These are phyloP conservation scores for Opeltia flavorubescens DNA, from an alignment of 495 filamentous ascomycete genomes.

Conservation along the genomic window DNA sequence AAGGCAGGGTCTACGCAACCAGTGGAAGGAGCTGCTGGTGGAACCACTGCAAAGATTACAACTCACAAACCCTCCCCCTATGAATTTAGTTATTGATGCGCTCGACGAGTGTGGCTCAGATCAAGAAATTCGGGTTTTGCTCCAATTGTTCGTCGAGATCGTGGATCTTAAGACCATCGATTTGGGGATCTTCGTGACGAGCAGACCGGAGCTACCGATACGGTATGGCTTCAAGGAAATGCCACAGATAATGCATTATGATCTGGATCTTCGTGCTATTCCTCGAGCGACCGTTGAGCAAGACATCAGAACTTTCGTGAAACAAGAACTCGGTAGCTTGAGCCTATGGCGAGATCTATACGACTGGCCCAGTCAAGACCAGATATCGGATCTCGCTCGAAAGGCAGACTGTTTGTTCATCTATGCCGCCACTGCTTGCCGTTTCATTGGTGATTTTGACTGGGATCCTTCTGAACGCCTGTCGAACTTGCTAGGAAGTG, in stretches of 20 bases:
- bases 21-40: conserved; percentile 36
- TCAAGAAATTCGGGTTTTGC: conserved; percentile 23
- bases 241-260: conserved; percentile 11
- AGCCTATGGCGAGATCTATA: conserved; percentile 4
- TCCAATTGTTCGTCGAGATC: conserved; percentile 21
- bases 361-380: conserved; percentile 27
- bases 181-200: conserved; percentile 25
- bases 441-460: conserved; percentile 16
- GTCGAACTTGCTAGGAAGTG: not conserved
- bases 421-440: conserved; percentile 28
- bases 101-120: conserved; percentile 37
- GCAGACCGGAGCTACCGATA: conserved; percentile 33
- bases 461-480: conserved; percentile 2
- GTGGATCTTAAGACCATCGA: conserved; percentile 7
- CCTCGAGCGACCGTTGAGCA: conserved; percentile 8
- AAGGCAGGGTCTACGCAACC: conserved; percentile 25
- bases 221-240: conserved; percentile 19
- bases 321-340: conserved; percentile 17
- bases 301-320: conserved; percentile 20
- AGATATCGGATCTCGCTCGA: conserved; percentile 19
- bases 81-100: conserved; percentile 33
- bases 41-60: conserved; percentile 19
- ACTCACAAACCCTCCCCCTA: not conserved
- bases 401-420: conserved; percentile 32
- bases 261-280: conserved; percentile 15